phyloP scores from a whole-genome alignment of 2,329 filamentous ascomycete species.

The Arthrobotrys entomopaga region DNA sequence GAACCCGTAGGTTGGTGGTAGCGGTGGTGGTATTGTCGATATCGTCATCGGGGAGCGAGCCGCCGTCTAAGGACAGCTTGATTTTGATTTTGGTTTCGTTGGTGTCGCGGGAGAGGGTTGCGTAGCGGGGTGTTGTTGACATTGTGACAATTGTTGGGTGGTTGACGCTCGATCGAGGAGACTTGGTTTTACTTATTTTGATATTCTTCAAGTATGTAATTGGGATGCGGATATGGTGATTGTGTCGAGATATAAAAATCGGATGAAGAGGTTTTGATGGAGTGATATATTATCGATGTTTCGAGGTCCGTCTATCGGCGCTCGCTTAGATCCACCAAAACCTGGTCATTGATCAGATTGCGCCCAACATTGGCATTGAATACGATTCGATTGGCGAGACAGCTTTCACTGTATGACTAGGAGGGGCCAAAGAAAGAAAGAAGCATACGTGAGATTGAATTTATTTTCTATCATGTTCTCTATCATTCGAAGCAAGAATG shows the following conservation, averaged over 20 bases:
- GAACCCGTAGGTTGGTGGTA: constrained; percentile 21
- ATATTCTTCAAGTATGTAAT: background rate
- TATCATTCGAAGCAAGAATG: constrained; percentile 1
- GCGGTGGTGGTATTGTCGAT: constrained; percentile 61
- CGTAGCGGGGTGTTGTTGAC: constrained; percentile 70
- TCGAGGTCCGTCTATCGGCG: constrained; percentile 45
- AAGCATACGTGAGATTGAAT: background rate
- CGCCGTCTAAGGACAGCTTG: constrained; percentile 92
- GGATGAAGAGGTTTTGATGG: constrained; percentile 22
- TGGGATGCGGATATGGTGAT: background rate
- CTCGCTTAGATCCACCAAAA: constrained; percentile 31
- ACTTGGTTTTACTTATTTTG: too few species aligned
- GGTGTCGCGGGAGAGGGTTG: constrained; percentile 84
- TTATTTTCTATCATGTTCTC: constrained; percentile 15
- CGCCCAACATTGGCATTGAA: background rate
- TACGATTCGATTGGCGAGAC: constrained; percentile 1
- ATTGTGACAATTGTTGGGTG: background rate
- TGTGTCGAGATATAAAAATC: background rate
- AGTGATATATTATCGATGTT: background rate
- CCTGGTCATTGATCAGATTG: background rate
- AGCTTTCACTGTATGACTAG: background rate
- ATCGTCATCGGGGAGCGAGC: constrained; percentile 74
- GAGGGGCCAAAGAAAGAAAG: background rate
- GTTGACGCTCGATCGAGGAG: background rate
- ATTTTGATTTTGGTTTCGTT: constrained; percentile 98